Evolutionary conservation across 2,329 filamentous ascomycete species (phyloP).

Genomic region (Arthrinium puccinioides): DNA sequence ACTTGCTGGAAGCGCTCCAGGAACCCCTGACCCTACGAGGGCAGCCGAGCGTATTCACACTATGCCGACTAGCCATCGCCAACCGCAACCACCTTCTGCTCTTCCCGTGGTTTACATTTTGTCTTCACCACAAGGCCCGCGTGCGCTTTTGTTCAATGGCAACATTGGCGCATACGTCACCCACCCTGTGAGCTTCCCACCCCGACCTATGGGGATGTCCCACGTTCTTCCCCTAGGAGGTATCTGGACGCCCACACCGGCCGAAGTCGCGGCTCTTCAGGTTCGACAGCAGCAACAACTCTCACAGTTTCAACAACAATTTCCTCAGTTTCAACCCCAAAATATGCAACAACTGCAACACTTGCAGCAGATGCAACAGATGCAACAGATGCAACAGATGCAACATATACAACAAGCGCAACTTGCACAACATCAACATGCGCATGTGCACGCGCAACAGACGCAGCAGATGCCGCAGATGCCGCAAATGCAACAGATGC

Average conservation of each 20-base stretch:
- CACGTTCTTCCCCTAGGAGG: constrained; percentile 1
- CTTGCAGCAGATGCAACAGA: constrained; percentile 18
- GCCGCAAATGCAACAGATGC: constrained; percentile 18
- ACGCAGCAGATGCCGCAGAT: constrained; percentile 18
- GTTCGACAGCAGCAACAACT: constrained; percentile 1
- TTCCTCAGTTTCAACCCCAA: constrained; percentile 10
- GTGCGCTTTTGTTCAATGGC: constrained; percentile 48
- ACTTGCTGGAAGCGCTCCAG: constrained; percentile 36
- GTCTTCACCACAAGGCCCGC: constrained; percentile 52
- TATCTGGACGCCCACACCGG: constrained; percentile 5
- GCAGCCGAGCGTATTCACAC: constrained; percentile 22
- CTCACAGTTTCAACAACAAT: constrained; percentile 1
- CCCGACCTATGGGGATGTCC: too few relatives aligned
- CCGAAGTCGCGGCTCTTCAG: constrained; percentile 2
- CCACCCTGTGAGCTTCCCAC: too few relatives aligned
- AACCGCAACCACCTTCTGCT: constrained; percentile 13
- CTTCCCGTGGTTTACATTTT: constrained; percentile 52
- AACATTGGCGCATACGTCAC: constrained; percentile 44
- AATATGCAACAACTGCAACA: constrained; percentile 14
- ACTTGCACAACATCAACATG: constrained; percentile 12
- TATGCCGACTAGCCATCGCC: constrained; percentile 13
- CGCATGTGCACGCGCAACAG: constrained; percentile 18
- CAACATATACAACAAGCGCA: too few relatives aligned
- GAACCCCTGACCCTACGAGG: constrained; percentile 37
- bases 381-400: constrained; percentile 17